phyloP scores from a whole-genome alignment of 2,329 filamentous ascomycete genomes.

The Phaeoacremonium minimum region DNA sequence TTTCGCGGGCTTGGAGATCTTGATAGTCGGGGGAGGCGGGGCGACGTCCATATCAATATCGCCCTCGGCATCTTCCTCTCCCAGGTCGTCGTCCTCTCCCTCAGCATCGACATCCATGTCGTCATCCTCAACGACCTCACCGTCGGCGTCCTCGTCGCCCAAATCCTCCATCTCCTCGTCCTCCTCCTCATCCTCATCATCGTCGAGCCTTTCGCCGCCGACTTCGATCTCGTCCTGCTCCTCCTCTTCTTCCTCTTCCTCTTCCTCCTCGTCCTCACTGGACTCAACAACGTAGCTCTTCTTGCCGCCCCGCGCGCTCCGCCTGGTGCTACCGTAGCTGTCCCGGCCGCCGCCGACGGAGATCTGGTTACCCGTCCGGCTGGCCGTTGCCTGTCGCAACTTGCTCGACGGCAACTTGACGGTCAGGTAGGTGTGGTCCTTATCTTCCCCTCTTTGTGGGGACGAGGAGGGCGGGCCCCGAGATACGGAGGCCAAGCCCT shows the following conservation, averaged over 20 bases:
- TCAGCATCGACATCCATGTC: slow-evolving; percentile 41
- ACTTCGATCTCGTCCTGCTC: slow-evolving; percentile 27
- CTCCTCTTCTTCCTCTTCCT: slow-evolving; percentile 16
- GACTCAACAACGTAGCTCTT: slow-evolving; percentile 59
- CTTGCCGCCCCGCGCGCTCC: slow-evolving; percentile 47
- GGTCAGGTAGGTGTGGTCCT: slow-evolving; percentile 44
- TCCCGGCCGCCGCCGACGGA: slow-evolving; percentile 18
- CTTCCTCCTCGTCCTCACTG: slow-evolving; percentile 20
- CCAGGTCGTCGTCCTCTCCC: slow-evolving; percentile 28
- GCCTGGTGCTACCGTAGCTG: slow-evolving; percentile 43
- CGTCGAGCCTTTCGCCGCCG: slow-evolving; percentile 11
- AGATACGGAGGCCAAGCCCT: slow-evolving; percentile 31
- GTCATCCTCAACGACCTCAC: slow-evolving; percentile 28
- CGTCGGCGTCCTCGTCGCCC: slow-evolving; percentile 33
- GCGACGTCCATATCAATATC: slow-evolving; percentile 43
- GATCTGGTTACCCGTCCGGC: slow-evolving; percentile 23
- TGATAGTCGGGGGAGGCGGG: slow-evolving; percentile 38
- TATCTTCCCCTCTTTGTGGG: slow-evolving; percentile 22
- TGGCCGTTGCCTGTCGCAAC: slow-evolving; percentile 44
- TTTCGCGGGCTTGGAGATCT: slow-evolving; percentile 40
- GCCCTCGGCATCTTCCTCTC: slow-evolving; percentile 39
- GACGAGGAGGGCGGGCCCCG: slow-evolving; percentile 42
- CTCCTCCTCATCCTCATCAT: slow-evolving; percentile 24
- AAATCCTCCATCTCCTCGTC: slow-evolving; percentile 36
- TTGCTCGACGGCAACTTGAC: slow-evolving; percentile 49